Percentiles rank a stretch among this genome's conserved stretches.
These are phyloP conservation scores for Gorgonomyces haynaldii DNA, from an alignment of 192 early-diverging fungal genomes.

Conservation along the genomic window DNA sequence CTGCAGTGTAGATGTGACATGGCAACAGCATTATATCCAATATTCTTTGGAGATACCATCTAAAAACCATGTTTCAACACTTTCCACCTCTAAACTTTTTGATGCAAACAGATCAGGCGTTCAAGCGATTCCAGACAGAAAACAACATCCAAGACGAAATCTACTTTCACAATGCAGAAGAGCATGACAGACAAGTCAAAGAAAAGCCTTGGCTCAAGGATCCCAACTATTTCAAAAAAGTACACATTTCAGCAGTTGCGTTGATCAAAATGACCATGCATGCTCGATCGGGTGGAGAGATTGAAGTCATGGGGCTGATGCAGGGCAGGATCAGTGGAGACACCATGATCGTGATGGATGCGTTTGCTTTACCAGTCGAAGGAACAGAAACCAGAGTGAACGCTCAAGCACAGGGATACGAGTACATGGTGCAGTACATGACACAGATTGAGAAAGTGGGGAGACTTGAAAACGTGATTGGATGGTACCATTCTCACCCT, in stretches of 20 bases:
- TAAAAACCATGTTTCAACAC: not conserved
- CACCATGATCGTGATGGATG: slow-evolving; percentile 91
- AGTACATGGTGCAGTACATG: slow-evolving; percentile 94
- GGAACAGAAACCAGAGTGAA: slow-evolving; percentile 97
- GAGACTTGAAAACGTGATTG: slow-evolving; percentile 81
- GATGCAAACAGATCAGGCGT: slow-evolving; percentile 2
- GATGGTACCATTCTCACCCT: slow-evolving; percentile 99
- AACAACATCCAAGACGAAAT: slow-evolving; percentile 64
- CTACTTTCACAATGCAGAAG: slow-evolving; percentile 27
- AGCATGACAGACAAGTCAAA: no score
- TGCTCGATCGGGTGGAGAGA: slow-evolving; percentile 88
- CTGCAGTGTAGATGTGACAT: not conserved
- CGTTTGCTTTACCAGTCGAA: slow-evolving; percentile 95
- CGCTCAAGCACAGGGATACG: slow-evolving; percentile 77
- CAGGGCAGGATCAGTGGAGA: slow-evolving; percentile 82
- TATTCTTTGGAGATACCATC: not conserved
- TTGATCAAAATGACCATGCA: slow-evolving; percentile 99
- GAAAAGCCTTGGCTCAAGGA: no score
- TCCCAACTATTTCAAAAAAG: slow-evolving; percentile 73
- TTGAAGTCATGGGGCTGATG: slow-evolving; percentile 84
- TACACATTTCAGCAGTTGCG: slow-evolving; percentile 88
- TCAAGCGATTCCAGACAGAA: slow-evolving; percentile 38
- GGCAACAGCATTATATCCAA: not conserved
- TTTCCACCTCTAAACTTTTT: not conserved
- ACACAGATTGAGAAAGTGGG: slow-evolving; percentile 76